Conservation (phyloP, 148 eudicot genomes). For the Camellia granthamiana region DNA sequence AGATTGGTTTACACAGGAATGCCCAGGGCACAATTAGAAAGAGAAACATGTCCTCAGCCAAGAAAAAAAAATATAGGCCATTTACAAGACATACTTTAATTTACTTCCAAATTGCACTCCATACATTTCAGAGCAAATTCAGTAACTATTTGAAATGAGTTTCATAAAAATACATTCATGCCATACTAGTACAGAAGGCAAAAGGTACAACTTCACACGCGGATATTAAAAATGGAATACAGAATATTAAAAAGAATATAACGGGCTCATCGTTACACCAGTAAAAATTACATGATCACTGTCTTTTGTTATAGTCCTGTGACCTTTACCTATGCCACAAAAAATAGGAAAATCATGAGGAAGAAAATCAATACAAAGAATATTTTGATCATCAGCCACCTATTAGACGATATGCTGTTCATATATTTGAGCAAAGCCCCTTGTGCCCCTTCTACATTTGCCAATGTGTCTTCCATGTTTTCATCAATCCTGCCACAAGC, state of each 20-base stretch:
- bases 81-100: neutral
- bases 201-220: neutral
- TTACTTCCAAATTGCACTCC: neutral
- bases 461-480: constrained; percentile 67
- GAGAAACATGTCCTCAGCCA: no score
- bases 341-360: constrained; percentile 66
- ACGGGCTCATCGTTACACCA: neutral
- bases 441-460: constrained; percentile 70
- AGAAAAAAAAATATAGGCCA: no score
- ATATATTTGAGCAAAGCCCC: constrained; percentile 58
- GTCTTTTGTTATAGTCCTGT: neutral
- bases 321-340: constrained; percentile 44
- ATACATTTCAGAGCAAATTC: neutral
- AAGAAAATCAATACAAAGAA: constrained; percentile 66
- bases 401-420: constrained; percentile 66
- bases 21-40: no score
- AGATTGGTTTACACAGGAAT: no score
- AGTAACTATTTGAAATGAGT: neutral
- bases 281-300: constrained; percentile 12
- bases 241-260: neutral
- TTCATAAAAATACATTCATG: neutral
- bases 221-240: neutral
- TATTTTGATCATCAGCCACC: constrained; percentile 83
- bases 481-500: constrained; percentile 54
- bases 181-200: neutral